phyloP scores from a whole-genome alignment of 148 eudicot genomes.

The Camellia granthamiana region DNA sequence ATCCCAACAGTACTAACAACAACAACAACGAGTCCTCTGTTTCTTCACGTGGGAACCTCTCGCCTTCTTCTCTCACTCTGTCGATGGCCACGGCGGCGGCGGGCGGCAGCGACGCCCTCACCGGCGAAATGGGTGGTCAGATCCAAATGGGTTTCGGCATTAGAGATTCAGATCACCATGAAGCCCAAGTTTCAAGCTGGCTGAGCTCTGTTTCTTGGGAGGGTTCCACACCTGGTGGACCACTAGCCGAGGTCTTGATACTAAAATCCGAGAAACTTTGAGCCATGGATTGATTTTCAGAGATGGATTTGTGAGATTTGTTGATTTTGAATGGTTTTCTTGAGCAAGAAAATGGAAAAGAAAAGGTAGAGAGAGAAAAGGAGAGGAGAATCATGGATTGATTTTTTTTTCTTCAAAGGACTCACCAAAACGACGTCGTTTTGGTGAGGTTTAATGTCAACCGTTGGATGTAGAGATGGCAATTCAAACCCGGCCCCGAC shows the following conservation, averaged over 20 bases:
- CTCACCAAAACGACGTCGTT: too few species aligned
- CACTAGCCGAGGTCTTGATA: conserved; percentile 71
- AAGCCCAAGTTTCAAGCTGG: conserved; percentile 17
- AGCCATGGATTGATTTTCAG: too few species aligned
- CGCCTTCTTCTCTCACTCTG: conserved; percentile 35
- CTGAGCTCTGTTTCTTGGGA: conserved; percentile 21
- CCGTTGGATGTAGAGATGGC: too few species aligned
- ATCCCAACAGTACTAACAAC: conserved; percentile 8
- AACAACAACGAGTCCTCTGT: conserved; percentile 22
- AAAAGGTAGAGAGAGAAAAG: too few species aligned
- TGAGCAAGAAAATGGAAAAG: too few species aligned
- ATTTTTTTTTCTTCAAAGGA: too few species aligned
- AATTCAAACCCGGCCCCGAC: too few species aligned
- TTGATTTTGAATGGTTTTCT: too few species aligned
- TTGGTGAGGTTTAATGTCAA: too few species aligned
- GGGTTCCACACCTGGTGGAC: conserved; percentile 57
- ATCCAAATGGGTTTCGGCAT: conserved; percentile 40
- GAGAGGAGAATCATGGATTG: too few species aligned
- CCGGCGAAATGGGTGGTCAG: conserved; percentile 40
- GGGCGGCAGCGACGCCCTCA: conserved; percentile 14
- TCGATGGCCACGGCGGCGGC: conserved; percentile 37
- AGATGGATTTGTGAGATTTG: too few species aligned
- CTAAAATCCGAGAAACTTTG: too few species aligned
- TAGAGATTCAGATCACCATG: conserved; percentile 23
- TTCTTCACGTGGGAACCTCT: conserved; percentile 20